Evolutionary conservation across 768 basidiomycete species (phyloP).

Genomic region (Thelephora ganbajun): DNA sequence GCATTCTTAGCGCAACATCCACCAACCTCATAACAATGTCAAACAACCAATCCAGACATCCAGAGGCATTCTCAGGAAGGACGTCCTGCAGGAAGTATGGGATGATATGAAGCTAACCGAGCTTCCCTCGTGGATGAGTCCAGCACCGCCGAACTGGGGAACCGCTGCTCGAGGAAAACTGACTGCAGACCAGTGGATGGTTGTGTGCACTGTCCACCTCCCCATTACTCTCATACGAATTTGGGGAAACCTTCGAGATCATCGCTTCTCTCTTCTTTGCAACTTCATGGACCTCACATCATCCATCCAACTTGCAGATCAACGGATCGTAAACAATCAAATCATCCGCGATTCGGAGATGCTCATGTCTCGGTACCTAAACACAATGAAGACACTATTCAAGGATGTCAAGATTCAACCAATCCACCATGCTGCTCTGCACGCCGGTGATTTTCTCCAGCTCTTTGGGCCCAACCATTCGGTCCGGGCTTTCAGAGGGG

Average conservation of each 20-base stretch:
- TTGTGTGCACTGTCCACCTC: slow-evolving; percentile 8
- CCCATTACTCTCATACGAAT: slow-evolving; percentile 10
- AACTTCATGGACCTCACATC: too few relatives aligned
- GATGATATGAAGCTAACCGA: background rate
- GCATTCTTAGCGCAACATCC: background rate
- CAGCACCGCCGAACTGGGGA: slow-evolving; percentile 9
- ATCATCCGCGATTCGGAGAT: slow-evolving; percentile 14
- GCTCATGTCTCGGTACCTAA: slow-evolving; percentile 21
- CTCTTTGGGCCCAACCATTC: slow-evolving; percentile 3
- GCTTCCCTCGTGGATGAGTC: background rate
- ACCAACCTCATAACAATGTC: background rate
- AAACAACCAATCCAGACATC: background rate
- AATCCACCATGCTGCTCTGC: slow-evolving; percentile 28
- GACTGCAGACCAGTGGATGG: slow-evolving; percentile 13
- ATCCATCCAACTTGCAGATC: slow-evolving; percentile 19
- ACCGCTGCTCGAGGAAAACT: slow-evolving; percentile 12
- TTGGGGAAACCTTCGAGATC: slow-evolving; percentile 10
- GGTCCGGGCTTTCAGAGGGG: background rate
- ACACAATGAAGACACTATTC: slow-evolving; percentile 16
- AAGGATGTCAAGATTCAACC: slow-evolving; percentile 15
- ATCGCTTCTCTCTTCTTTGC: slow-evolving; percentile 1
- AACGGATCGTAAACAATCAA: slow-evolving; percentile 10
- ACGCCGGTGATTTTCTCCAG: slow-evolving; percentile 17
- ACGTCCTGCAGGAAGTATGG: slow-evolving; percentile 6
- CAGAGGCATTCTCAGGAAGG: slow-evolving; percentile 11